Percentiles rank a stretch among this genome's conserved stretches.
Evolutionary conservation across 1,284 basidiomycete species (phyloP).

Genomic region (Pulchroboletus neoregius): DNA sequence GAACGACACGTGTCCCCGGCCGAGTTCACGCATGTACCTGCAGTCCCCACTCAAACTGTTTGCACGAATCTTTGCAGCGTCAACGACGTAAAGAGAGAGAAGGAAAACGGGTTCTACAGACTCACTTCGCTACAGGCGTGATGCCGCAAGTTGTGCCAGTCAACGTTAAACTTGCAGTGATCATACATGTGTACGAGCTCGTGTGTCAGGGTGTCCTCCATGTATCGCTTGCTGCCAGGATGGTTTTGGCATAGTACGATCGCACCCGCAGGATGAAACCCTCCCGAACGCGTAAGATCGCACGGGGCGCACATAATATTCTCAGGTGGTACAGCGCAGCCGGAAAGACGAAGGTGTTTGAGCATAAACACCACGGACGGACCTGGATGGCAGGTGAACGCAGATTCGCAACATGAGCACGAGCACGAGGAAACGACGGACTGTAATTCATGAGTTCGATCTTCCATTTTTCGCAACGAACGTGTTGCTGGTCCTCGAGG

Average conservation of each 20-base stretch:
- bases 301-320: conserved; percentile 85
- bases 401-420: conserved; percentile 10
- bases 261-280: conserved; percentile 74
- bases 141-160: conserved; percentile 88
- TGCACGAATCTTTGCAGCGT: conserved; percentile 74
- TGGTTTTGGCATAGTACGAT: conserved; percentile 82
- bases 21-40: conserved; percentile 74
- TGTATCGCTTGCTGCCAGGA: conserved; percentile 78
- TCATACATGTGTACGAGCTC: conserved; percentile 98
- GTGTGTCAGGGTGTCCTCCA: conserved; percentile 91
- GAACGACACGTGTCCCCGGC: conserved; percentile 73
- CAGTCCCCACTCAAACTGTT: conserved; percentile 94
- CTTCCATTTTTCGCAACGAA: conserved; percentile 51
- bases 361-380: conserved; percentile 86
- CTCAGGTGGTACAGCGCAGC: conserved; percentile 58
- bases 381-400: conserved; percentile 45
- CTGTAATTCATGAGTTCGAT: conserved; percentile 46
- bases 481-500: conserved; percentile 30
- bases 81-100: conserved; percentile 2
- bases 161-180: conserved; percentile 89
- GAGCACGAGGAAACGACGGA: too few species aligned
- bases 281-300: conserved; percentile 71
- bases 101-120: conserved; percentile 6
- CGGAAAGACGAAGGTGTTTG: conserved; percentile 76
- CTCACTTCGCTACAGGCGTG: conserved; percentile 94